Conservation (phyloP, 1,284 basidiomycete genomes). For the Fomes fomentarius region DNA sequence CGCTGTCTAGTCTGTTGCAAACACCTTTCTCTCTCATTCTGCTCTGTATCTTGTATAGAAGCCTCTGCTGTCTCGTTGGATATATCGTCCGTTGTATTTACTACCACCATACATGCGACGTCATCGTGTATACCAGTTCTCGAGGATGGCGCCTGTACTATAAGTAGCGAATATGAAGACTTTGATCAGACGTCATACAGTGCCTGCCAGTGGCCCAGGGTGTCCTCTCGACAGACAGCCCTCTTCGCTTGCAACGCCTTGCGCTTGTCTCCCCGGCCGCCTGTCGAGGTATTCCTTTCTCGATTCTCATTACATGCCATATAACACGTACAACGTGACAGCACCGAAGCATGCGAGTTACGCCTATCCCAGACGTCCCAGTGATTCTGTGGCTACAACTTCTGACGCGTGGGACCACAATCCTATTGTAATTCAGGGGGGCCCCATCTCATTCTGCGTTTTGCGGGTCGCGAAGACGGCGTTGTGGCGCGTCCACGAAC, state of each 20-base stretch:
- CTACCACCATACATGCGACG: not conserved
- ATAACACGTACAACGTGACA: slow-evolving; percentile 7
- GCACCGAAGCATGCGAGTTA: not conserved
- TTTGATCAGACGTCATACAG: not conserved
- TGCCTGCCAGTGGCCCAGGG: no score
- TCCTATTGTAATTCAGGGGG: slow-evolving; percentile 6
- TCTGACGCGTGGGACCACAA: slow-evolving; percentile 1
- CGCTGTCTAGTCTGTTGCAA: slow-evolving; percentile 10
- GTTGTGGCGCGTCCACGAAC: not conserved
- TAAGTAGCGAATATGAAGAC: not conserved
- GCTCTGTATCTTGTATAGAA: not conserved
- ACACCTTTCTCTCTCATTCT: not conserved
- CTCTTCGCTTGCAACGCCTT: not conserved
- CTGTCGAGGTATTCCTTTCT: not conserved
- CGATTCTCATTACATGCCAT: slow-evolving; percentile 1
- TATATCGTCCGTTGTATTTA: not conserved
- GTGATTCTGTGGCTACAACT: not conserved
- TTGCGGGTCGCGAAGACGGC: no score
- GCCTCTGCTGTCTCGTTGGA: not conserved
- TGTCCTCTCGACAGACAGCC: no score
- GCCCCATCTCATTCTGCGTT: no score
- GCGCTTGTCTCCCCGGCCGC: not conserved
- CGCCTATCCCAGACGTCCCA: not conserved
- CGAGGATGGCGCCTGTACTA: not conserved
- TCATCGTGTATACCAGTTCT: not conserved